Evolutionary conservation across 2,329 filamentous ascomycete genomes (phyloP).

Genomic region (Phialocephala sp.): DNA sequence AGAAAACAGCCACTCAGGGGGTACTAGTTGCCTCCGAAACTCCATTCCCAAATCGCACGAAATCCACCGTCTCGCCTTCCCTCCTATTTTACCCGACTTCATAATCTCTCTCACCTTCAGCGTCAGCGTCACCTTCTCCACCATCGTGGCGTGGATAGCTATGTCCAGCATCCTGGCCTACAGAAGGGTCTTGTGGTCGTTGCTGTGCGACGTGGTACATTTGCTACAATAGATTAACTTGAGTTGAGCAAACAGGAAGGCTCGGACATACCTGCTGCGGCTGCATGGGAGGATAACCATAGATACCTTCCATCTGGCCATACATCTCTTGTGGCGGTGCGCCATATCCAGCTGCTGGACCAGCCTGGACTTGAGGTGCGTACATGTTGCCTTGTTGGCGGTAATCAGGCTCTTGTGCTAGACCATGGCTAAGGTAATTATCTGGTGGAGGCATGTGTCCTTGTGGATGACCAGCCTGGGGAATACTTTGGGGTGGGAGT

Average conservation of each 20-base stretch:
- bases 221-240: conserved; percentile 35
- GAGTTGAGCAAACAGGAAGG: background rate
- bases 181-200: conserved; percentile 46
- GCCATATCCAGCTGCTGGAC: conserved; percentile 73
- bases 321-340: conserved; percentile 81
- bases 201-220: conserved; percentile 50
- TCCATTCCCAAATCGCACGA: conserved; percentile 19
- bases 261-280: conserved; percentile 76
- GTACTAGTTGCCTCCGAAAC: conserved; percentile 19
- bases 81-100: conserved; percentile 42
- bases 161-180: conserved; percentile 45
- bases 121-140: conserved; percentile 50
- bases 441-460: conserved; percentile 65
- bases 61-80: background rate
- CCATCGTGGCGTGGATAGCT: conserved; percentile 47
- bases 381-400: conserved; percentile 83
- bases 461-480: conserved; percentile 52
- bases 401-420: conserved; percentile 74
- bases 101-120: conserved; percentile 52
- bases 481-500: conserved; percentile 60
- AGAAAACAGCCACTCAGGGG: conserved; percentile 20
- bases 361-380: conserved; percentile 75
- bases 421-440: conserved; percentile 65
- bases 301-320: conserved; percentile 82
- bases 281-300: conserved; percentile 79